Conservation (phyloP, 2,329 filamentous ascomycete genomes). For the Fonsecaea pedrosoi region DNA sequence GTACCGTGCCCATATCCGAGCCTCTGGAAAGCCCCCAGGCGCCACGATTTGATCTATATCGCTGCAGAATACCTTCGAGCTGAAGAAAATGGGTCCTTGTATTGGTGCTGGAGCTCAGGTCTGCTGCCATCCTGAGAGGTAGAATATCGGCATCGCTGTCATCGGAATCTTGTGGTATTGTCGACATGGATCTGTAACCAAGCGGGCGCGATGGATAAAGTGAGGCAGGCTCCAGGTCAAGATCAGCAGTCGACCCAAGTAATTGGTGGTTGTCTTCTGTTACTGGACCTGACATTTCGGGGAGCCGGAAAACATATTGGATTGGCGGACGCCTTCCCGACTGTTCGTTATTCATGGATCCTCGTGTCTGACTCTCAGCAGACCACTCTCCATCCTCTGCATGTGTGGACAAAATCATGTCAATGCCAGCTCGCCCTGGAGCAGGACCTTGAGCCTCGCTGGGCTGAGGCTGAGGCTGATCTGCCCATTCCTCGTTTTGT, state of each 20-base stretch:
- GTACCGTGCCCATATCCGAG: slow-evolving; percentile 29
- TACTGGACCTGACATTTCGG: background rate
- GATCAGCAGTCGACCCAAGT: slow-evolving; percentile 15
- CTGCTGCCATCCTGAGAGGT: slow-evolving; percentile 23
- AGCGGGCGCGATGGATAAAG: background rate
- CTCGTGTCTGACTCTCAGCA: slow-evolving; percentile 7
- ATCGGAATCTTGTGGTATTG: slow-evolving; percentile 10
- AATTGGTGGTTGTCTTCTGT: slow-evolving; percentile 7
- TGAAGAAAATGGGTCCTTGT: slow-evolving; percentile 25
- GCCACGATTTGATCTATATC: slow-evolving; percentile 30
- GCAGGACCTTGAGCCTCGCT: slow-evolving; percentile 1
- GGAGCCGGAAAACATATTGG: too few relatives aligned
- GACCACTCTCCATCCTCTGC: slow-evolving; percentile 18
- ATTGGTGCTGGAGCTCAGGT: slow-evolving; percentile 13
- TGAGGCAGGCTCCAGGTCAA: background rate
- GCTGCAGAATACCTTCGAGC: slow-evolving; percentile 31
- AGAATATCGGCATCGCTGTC: slow-evolving; percentile 32
- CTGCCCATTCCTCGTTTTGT: slow-evolving; percentile 12
- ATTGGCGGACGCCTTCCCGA: too few relatives aligned
- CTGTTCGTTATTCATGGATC: too few relatives aligned
- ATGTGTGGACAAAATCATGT: slow-evolving; percentile 7
- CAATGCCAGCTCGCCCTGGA: background rate
- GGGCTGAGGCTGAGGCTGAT: background rate
- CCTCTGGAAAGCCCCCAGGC: slow-evolving; percentile 21
- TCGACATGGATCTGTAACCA: background rate